These are phyloP conservation scores for Murraya koenigii DNA, from an alignment of 345 rosid species.

Conservation along the genomic window DNA sequence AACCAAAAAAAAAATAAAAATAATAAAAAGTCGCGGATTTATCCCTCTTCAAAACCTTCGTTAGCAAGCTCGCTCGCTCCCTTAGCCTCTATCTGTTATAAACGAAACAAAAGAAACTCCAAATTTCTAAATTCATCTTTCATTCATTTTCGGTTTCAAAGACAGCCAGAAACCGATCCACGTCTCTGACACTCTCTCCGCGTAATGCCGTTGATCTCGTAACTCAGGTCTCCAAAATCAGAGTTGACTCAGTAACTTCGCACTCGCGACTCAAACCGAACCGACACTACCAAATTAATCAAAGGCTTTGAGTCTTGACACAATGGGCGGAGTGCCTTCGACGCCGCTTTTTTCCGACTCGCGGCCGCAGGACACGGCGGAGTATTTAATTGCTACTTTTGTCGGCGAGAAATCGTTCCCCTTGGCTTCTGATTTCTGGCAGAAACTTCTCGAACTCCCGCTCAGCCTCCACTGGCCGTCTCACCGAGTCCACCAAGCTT, in stretches of 20 bases:
- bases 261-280: slow-evolving; percentile 1
- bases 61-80: slow-evolving; percentile 43
- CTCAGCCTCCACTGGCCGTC: slow-evolving; percentile 66
- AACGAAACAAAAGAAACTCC: slow-evolving; percentile 7
- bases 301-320: not conserved
- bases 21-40: not conserved
- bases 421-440: slow-evolving; percentile 87
- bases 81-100: slow-evolving; percentile 1
- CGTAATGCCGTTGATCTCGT: slow-evolving; percentile 42
- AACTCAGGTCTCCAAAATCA: slow-evolving; percentile 37
- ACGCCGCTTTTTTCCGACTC: slow-evolving; percentile 52
- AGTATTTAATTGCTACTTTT: slow-evolving; percentile 68
- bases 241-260: slow-evolving; percentile 30
- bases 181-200: slow-evolving; percentile 5
- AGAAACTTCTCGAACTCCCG: slow-evolving; percentile 86
- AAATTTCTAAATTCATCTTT: not conserved
- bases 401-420: slow-evolving; percentile 96
- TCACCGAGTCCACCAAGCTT: slow-evolving; percentile 66
- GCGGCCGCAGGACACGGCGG: slow-evolving; percentile 53
- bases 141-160: slow-evolving; percentile 17
- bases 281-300: not conserved
- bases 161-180: slow-evolving; percentile 18
- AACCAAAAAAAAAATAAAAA: not conserved
- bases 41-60: slow-evolving; percentile 38
- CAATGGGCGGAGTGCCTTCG: slow-evolving; percentile 89